Evolutionary conservation across 305 asterid species (phyloP).

Genomic region (Solanum hybrid): DNA sequence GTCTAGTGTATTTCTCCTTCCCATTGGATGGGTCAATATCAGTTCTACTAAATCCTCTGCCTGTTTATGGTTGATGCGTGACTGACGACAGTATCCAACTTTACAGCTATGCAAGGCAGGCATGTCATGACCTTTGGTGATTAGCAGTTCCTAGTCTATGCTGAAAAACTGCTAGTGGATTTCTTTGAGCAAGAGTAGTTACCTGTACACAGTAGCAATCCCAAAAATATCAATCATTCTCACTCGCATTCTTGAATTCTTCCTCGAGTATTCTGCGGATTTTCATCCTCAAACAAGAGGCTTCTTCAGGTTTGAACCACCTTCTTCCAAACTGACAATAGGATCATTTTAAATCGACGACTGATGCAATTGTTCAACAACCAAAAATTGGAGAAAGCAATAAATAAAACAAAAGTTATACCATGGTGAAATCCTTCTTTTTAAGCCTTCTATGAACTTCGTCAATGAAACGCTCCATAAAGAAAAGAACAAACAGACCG

Average conservation of each 20-base stretch:
- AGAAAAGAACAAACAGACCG: constrained; percentile 82
- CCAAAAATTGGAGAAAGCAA: background rate
- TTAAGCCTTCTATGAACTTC: constrained; percentile 61
- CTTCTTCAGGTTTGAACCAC: constrained; percentile 80
- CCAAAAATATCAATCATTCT: background rate
- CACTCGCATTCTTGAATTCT: constrained; percentile 31
- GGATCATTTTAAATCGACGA: constrained; percentile 4
- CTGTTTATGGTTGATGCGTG: background rate
- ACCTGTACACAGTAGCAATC: background rate
- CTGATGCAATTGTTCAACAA: background rate
- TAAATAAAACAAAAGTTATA: constrained; percentile 12
- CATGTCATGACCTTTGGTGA: background rate
- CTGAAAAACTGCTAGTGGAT: background rate
- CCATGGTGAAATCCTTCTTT: constrained; percentile 45
- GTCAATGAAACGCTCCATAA: constrained; percentile 68
- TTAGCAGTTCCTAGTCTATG: background rate
- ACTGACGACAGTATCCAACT: background rate
- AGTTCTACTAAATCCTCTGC: background rate
- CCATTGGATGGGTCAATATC: background rate
- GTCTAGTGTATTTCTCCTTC: background rate
- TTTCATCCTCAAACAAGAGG: constrained; percentile 58
- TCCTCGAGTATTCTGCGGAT: constrained; percentile 32
- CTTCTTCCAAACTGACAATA: constrained; percentile 61
- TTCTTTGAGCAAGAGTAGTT: background rate
- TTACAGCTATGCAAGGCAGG: background rate